A percentile compares a stretch with the other conserved stretches of the same genome.
phyloP scores from a whole-genome alignment of 306 rosid species.

The Rosa persica region DNA sequence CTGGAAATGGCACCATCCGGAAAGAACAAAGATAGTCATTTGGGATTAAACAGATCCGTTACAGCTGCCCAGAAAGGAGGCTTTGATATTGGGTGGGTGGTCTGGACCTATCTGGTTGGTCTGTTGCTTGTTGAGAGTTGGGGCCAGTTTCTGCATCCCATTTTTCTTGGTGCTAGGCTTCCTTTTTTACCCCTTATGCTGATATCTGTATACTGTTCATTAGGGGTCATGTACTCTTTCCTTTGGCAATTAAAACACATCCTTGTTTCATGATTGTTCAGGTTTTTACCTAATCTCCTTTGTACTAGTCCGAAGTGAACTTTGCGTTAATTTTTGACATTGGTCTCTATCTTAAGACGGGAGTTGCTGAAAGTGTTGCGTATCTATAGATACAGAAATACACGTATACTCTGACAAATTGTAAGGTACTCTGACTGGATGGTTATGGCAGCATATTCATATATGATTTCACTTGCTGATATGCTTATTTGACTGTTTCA shows the following conservation, averaged over 20 bases:
- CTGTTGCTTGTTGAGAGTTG: constrained; percentile 68
- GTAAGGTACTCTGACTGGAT: not conserved
- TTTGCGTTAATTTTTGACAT: not conserved
- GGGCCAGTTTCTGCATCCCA: constrained; percentile 82
- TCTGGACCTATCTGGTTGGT: constrained; percentile 57
- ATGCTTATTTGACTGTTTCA: not conserved
- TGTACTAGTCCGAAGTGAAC: not conserved
- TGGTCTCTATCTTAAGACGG: not conserved
- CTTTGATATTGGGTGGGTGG: constrained; percentile 49
- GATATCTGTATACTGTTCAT: constrained; percentile 64
- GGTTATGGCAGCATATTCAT: not conserved
- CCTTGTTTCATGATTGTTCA: constrained; percentile 26
- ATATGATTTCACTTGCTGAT: not conserved
- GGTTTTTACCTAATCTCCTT: not conserved
- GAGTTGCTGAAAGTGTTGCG: not conserved
- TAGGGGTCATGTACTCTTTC: constrained; percentile 83
- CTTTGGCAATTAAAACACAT: constrained; percentile 73
- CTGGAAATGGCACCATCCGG: constrained; percentile 16
- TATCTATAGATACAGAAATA: not conserved
- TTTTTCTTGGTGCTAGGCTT: constrained; percentile 63
- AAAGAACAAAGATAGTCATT: constrained; percentile 30
- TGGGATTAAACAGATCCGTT: constrained; percentile 20
- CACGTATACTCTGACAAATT: not conserved
- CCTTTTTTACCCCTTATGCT: constrained; percentile 79
- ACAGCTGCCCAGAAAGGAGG: constrained; percentile 26